Evolutionary conservation across 352 stramenopile genomes (phyloP).

Genomic region (Globisporangium middletonii): DNA sequence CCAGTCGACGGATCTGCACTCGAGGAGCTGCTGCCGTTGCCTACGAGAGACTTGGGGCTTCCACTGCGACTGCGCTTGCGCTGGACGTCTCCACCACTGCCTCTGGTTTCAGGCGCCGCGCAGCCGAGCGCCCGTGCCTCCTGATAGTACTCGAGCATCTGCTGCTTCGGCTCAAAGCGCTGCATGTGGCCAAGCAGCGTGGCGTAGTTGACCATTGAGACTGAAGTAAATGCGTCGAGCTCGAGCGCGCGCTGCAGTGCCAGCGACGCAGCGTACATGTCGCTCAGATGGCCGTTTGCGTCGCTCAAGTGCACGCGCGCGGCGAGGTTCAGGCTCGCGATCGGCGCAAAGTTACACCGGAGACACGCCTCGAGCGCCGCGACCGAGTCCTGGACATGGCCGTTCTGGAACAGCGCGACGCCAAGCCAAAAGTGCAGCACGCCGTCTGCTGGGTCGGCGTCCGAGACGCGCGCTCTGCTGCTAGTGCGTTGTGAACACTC

Average conservation of each 20-base stretch:
- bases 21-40: background rate
- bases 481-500: conserved; percentile 1
- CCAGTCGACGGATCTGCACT: too few relatives aligned
- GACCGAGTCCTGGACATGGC: conserved; percentile 10
- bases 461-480: background rate
- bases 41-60: background rate
- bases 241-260: conserved; percentile 52
- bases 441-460: conserved; percentile 4
- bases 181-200: conserved; percentile 46
- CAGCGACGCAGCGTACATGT: conserved; percentile 34
- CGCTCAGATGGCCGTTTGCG: conserved; percentile 14
- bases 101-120: background rate
- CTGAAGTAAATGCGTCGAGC: conserved; percentile 39
- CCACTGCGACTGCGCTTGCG: conserved; percentile 14
- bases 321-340: conserved; percentile 46
- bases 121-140: background rate
- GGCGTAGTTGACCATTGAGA: conserved; percentile 65
- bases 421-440: conserved; percentile 56
- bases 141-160: conserved; percentile 50
- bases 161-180: conserved; percentile 39
- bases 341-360: conserved; percentile 34
- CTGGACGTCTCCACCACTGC: background rate
- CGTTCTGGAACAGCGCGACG: conserved; percentile 32
- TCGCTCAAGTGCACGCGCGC: conserved; percentile 31
- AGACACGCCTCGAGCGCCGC: conserved; percentile 39